Evolutionary conservation across 257 asterid species (phyloP).

Genomic region (Apocynum venetum): DNA sequence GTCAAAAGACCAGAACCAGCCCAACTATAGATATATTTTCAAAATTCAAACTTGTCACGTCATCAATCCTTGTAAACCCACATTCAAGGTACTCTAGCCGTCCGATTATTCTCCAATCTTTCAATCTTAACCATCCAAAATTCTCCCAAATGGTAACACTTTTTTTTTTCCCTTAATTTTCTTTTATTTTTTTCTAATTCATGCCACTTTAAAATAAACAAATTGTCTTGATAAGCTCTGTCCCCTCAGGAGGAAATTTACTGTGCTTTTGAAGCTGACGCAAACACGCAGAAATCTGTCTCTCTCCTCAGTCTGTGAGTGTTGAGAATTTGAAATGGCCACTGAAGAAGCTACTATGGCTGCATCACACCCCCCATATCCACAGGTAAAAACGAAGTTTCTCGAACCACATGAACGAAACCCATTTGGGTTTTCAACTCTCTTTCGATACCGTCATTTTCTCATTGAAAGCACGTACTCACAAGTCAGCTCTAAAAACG

Average conservation of each 20-base stretch:
- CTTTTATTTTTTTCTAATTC: neutral
- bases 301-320: constrained; percentile 10
- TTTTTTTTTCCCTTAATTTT: neutral
- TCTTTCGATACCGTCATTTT: constrained; percentile 14
- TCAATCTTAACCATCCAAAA: constrained; percentile 21
- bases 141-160: neutral
- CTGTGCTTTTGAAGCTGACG: constrained; percentile 22
- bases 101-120: constrained; percentile 3
- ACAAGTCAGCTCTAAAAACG: constrained; percentile 1
- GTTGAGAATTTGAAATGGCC: constrained; percentile 41
- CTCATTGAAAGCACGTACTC: neutral
- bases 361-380: constrained; percentile 63
- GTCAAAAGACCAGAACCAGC: neutral
- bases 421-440: neutral
- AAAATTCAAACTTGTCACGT: constrained; percentile 19
- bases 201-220: neutral
- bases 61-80: constrained; percentile 24
- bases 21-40: neutral
- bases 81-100: neutral
- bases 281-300: constrained; percentile 17
- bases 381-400: constrained; percentile 42
- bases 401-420: neutral
- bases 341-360: constrained; percentile 46
- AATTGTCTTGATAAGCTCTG: constrained; percentile 4
- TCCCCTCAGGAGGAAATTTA: neutral